Base-by-base conservation (phyloP, 768 basidiomycete genomes). In the Auriculariales sp. region DNA sequence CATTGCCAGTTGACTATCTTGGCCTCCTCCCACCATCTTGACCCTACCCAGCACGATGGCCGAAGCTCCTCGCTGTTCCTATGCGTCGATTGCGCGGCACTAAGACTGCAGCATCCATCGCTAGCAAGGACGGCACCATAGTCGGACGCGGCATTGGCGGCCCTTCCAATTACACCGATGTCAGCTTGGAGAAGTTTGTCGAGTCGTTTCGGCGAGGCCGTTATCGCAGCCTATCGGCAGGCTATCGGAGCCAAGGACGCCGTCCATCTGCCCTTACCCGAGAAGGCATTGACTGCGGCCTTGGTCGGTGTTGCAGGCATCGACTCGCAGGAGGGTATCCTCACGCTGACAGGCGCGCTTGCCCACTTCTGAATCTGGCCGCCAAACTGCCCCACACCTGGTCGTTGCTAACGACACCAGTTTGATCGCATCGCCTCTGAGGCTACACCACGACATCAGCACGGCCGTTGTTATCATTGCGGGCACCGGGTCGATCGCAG, bases 241-340 rank as follows among this genome's bases (percentile, higher is more conserved):
- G 62, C 65, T 28, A 53, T 63, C 46, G 27, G 29, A 2, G 22
- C 27, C 3, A 28, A 17, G 14, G 65, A 64, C 2, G 63, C 68
- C 19, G 59, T 70, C 10, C 45, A 61, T 4, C 60, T 32, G 7
- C 39, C 39, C 22, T 15, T 44, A 25, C 22, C 22, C 9, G 51
- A 58, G 1, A 48, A 60, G 19, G 68, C 64, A 15, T 63, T 92
- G 55, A 72, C 73, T 17, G 74, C 78, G 2, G 88, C 81, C 0
- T 92, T 87, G 84, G 76, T 92, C 57, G 88, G 83, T 28, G 72
- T 86, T 14, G 83, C 88, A 1, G 88, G 88, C 29, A 81, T 85
- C 27, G 89, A 90, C 61, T 83, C 82, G 9, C 72, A 78, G 2
- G 68, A 73, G 12, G 80, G 79, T 14, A 71, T 79, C 49, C 72